Evolutionary conservation across 2,329 filamentous ascomycete genomes (phyloP), one percentile per base, ranked within the genome.

Genomic region (Westerdykella aurantiaca): DNA sequence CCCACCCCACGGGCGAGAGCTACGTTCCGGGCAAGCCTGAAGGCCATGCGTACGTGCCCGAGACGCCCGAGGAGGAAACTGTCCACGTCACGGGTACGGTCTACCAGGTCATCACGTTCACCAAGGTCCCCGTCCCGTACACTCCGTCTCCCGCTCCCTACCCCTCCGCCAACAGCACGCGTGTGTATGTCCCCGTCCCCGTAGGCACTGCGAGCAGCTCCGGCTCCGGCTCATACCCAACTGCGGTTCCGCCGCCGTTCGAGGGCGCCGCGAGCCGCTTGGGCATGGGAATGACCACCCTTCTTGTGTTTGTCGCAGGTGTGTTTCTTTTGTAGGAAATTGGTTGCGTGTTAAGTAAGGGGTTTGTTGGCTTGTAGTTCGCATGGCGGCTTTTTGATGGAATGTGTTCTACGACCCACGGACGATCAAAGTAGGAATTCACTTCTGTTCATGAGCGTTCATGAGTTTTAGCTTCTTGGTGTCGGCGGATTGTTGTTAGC

Each of bases 181-280:
- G 39, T 37, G 48, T 34, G 14, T 51, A 51, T 39, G 45, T 34
- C 16, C 43, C 47, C 23, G 22, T 37, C 10, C 43, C 47, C 23
- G 22, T 37, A 6, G 44, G 47, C 14, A 41, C 43, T 38, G 49
- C 50, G 5, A 56, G 46, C 22, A 47, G 53, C 35, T 52, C 46
- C 6, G 48, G 44, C 40, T 37, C 47, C 42, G 39, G 18, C 5
- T 25, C 47, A 4, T 46, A 49, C 37, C 47, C 50, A 13, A 42
- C 48, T 13, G 50, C 47, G 37, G n/a, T 41, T 14, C 48, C 51
- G 33, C 38, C 51, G 12, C 40, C 49, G 43, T 63, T 60, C 17
- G 49, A 55, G 37, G 60, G 60, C 34, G 56, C 57, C n/a, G 58
- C 56, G 29, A 57, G 50, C 45, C 49, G 49, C 31, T 41, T 55